A percentile compares a stretch with the other conserved stretches of the same genome.
Evolutionary conservation across 805 yeast genomes (phyloP).

Genomic region (Ogataea populi-albae): DNA sequence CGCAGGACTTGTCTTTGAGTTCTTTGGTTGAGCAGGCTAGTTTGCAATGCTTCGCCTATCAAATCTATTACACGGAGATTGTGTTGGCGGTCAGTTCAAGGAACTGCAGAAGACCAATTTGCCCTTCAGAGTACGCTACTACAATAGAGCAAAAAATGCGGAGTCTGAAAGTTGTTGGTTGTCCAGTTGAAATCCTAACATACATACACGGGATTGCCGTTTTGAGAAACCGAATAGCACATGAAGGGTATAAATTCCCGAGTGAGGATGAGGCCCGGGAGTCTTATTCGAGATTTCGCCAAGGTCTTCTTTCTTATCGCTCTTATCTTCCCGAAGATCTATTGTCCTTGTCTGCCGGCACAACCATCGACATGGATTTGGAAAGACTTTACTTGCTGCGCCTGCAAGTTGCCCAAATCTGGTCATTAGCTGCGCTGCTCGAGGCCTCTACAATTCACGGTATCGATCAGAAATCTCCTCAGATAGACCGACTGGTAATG

Average conservation of each 20-base stretch:
- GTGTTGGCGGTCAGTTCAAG: constrained; percentile 3
- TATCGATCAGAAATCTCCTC: neutral
- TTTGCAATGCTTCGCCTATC: constrained; percentile 2
- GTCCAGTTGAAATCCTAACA: constrained; percentile 4
- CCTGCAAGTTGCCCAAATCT: neutral
- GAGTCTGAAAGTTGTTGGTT: constrained; percentile 4
- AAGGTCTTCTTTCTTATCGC: neutral
- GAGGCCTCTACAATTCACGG: neutral
- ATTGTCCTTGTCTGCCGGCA: constrained; percentile 3
- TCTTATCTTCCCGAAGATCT: constrained; percentile 3
- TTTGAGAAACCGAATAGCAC: neutral
- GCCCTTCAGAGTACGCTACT: neutral
- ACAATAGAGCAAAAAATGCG: neutral
- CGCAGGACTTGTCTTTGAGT: neutral
- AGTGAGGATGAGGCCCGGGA: neutral
- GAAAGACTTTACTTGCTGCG: neutral
- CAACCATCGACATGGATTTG: neutral
- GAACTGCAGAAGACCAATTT: neutral
- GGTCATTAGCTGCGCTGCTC: neutral
- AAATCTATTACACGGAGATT: constrained; percentile 6
- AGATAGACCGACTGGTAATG: neutral
- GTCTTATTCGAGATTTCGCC: neutral
- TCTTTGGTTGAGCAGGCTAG: neutral
- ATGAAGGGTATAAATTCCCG: neutral
- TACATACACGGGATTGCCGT: constrained; percentile 2